Evolutionary conservation across 2,329 filamentous ascomycete species (phyloP), one percentile per base, ranked within the genome.

Genomic region (Epichloe gansuensis): DNA sequence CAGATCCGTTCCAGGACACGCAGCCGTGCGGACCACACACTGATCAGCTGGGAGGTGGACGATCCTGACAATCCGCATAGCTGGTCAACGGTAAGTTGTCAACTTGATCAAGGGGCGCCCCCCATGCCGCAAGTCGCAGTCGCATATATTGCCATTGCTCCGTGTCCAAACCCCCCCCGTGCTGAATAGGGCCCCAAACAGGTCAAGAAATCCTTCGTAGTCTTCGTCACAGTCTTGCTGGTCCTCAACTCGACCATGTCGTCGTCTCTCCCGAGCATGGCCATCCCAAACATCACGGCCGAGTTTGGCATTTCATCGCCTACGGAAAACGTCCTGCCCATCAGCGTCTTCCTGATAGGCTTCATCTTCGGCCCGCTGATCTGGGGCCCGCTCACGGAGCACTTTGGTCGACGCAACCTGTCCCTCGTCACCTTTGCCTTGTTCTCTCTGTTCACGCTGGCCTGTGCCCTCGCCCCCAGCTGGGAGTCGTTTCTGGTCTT

Each of bases 171-270:
- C 3, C 17, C 3, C 17, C 17, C 8, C 27, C n/a, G 23, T n/a
- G 35, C 35, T 13, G 43, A 12, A 12, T n/a, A 23, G 17, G 23
- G 23, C 6, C 15, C 4, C 11, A 3, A 21, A 13, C 55, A 81
- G 74, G 59, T 57, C 47, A 78, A 73, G 57, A 86, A 86, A 60
- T 56, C 66, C 2, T 66, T 70, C 39, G 72, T 85, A 5, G 60
- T 83, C 2, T 60, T 78, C 27, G 71, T 77, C 0, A 74, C 75
- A 1, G 78, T 81, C 66, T 62, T 76, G 56, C 72, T 76, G 50
- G 81, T 86, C 43, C 71, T 85, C 61, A 87, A 87, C 63, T 81
- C 76, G 27, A 86, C 83, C 9, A 78, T 87, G 66, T 78, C 77
- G 1, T 84, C 78, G 42, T 73, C 81, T 0, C 70, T 87, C 5